A percentile compares a stretch with the other conserved stretches of the same genome.
Evolutionary conservation across 2,329 filamentous ascomycete species (phyloP).

Genomic region (Pseudohalonectria lignicola): DNA sequence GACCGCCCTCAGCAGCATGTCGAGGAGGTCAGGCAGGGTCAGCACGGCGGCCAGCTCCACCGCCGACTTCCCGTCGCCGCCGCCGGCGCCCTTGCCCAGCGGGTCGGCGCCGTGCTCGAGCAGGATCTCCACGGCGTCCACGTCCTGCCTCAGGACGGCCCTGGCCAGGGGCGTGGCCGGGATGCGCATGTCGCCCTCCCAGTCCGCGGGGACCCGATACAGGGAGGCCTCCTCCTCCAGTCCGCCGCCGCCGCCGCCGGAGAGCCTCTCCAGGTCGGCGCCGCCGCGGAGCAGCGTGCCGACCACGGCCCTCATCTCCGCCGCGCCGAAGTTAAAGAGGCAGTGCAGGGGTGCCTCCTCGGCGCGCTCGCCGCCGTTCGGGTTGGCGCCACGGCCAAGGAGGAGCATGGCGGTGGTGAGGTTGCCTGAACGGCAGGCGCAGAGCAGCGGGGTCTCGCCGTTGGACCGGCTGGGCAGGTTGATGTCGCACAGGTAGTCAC

Average conservation of each 20-base stretch:
- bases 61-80: constrained; percentile 1
- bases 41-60: constrained; percentile 7
- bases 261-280: constrained; percentile 6
- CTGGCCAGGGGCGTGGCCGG: constrained; percentile 5
- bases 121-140: constrained; percentile 5
- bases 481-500: constrained; percentile 6
- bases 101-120: constrained; percentile 6
- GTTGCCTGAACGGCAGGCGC: constrained; percentile 5
- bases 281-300: constrained; percentile 4
- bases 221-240: no score
- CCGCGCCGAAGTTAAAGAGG: constrained; percentile 4
- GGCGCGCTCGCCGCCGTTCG: constrained; percentile 3
- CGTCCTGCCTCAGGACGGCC: constrained; percentile 6
- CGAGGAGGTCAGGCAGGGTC: constrained; percentile 8
- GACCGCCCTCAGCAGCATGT: constrained; percentile 4
- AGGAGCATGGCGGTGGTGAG: constrained; percentile 3
- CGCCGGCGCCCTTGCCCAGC: neutral
- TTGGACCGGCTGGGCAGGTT: constrained; percentile 6
- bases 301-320: constrained; percentile 5
- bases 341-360: constrained; percentile 8
- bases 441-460: constrained; percentile 6
- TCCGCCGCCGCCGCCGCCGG: constrained; percentile 1
- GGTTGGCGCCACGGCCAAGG: constrained; percentile 7
- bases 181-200: constrained; percentile 6
- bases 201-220: constrained; percentile 7